A percentile compares a stretch with the other conserved stretches of the same genome.
phyloP scores from a whole-genome alignment of 306 rosid genomes.

The Quercus aquifolioides region DNA sequence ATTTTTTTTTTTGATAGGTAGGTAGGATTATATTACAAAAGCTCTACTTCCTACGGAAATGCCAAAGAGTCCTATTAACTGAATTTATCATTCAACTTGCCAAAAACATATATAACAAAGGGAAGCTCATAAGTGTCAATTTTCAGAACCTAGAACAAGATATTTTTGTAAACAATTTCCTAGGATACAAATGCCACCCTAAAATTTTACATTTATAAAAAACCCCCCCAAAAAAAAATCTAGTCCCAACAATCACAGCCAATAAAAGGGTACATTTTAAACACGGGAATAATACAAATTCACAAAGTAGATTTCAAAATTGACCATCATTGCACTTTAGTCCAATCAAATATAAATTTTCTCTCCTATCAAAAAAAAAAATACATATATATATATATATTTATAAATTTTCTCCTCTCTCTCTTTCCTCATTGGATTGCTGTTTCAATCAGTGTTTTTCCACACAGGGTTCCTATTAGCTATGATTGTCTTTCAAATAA shows the following conservation, averaged over 20 bases:
- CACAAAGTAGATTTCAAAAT: background rate
- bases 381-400: too few species aligned
- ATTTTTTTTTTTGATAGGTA: too few species aligned
- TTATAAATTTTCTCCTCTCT: background rate
- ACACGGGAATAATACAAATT: background rate
- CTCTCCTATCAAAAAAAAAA: background rate
- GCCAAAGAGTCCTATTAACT: too few species aligned
- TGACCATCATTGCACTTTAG: background rate
- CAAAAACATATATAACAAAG: too few species aligned
- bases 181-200: background rate
- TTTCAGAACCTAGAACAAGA: too few species aligned
- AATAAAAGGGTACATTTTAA: background rate
- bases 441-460: background rate
- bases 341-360: background rate
- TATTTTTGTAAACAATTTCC: background rate
- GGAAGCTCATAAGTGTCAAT: too few species aligned
- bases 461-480: too few species aligned
- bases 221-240: too few species aligned
- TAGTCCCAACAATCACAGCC: background rate
- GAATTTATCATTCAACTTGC: too few species aligned
- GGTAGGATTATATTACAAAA: too few species aligned
- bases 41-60: too few species aligned
- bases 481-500: too few species aligned
- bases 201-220: background rate
- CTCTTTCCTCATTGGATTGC: background rate